A percentile compares a stretch with the other conserved stretches of the same genome.
These are phyloP conservation scores for Gnaphalium uliginosum DNA, from an alignment of 129 eudicot species.

Conservation along the genomic window DNA sequence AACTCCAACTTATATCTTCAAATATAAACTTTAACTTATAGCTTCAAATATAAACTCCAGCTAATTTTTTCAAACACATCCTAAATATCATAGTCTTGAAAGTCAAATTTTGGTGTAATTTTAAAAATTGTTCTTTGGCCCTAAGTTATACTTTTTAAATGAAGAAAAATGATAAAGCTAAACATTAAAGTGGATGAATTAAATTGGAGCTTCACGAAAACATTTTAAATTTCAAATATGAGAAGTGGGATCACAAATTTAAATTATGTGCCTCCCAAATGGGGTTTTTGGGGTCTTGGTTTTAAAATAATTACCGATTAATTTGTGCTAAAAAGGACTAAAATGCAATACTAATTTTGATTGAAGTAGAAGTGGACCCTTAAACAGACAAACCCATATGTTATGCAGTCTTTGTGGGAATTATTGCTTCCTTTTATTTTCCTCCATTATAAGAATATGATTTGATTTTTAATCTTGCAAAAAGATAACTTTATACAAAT, in stretches of 20 bases:
- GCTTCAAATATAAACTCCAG: too few relatives aligned
- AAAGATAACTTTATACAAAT: background rate
- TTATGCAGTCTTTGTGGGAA: constrained; percentile 16
- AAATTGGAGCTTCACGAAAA: background rate
- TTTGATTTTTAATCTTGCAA: background rate
- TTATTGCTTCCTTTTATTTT: constrained; percentile 27
- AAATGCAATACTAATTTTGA: background rate
- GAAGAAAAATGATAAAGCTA: background rate
- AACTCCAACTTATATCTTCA: too few relatives aligned
- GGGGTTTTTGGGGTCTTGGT: background rate
- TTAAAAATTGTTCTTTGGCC: too few relatives aligned
- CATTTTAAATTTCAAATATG: background rate
- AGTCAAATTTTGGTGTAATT: too few relatives aligned
- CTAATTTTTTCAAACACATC: too few relatives aligned
- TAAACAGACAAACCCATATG: constrained; percentile 36
- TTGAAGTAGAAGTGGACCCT: constrained; percentile 23
- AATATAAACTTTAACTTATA: too few relatives aligned
- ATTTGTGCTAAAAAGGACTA: background rate
- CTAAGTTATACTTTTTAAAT: too few relatives aligned
- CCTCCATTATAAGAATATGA: constrained; percentile 16
- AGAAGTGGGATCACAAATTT: constrained; percentile 6
- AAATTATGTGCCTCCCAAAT: constrained; percentile 15
- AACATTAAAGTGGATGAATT: background rate
- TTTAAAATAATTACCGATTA: background rate
- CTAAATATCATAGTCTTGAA: too few relatives aligned